Base-by-base conservation (phyloP, 2,329 filamentous ascomycete species). In the Hypoxylon sp. region DNA sequence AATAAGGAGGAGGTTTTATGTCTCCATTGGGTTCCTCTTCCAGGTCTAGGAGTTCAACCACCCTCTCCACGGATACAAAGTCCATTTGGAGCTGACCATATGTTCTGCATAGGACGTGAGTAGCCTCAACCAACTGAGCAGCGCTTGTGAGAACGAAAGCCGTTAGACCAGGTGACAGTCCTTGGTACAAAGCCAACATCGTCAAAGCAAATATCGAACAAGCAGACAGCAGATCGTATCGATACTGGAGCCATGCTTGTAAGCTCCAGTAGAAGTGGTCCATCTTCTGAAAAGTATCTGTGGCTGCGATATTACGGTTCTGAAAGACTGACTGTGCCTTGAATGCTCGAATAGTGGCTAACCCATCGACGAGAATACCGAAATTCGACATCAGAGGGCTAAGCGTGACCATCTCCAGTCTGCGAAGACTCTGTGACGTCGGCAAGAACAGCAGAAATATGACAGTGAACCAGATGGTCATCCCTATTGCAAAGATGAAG, bases 201-300 rank as follows among this genome's bases (percentile, higher is more conserved):
- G 93, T 92, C 54, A 97, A 81, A 0, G 88, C 79, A 63, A 95
- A 91, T 0, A 91, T 93, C 6, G 92, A 92, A 2, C 87, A 76
- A 0, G 91, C 91, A 0, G 93, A 93, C 5, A 94, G 79, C 7
- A 83, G 78, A 71, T 93, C 90, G 60, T 96, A 95, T 11, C 94
- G 88, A 73, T 91, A 93, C 76, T 90, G 89, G 2, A 97, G 83
- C 94, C 94, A 97, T 6, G 89, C 88, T 70, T 96, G 93, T 45
- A 96, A 84, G 63, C 90, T 92, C 91, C 94, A 97, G 80, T 96
- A 97, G 80, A 97, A 97, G 77, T 97, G 94, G 73, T 97, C 94
- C 86, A 97, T 96, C 75, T 93, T 93, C 77, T 97, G 94, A 75
- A 97, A 97, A 16, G 89, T 89, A 74, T 97, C 94, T 0, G 94